A percentile compares a stretch with the other conserved stretches of the same genome.
Conservation (phyloP, 495 filamentous ascomycete genomes). For the Talaromyces liani region DNA sequence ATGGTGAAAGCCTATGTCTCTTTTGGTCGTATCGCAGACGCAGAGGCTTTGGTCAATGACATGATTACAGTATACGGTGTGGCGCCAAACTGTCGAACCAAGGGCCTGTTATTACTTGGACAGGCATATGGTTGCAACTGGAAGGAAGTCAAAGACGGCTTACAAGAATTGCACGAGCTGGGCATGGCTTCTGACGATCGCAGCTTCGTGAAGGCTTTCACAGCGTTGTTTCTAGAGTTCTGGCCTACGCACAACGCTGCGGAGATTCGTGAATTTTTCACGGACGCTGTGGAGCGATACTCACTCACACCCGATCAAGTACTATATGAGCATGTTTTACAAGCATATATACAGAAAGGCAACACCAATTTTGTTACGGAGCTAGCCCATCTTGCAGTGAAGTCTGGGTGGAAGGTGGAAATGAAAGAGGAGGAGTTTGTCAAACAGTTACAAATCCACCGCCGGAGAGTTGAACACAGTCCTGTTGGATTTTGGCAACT, state of each 20-base stretch:
- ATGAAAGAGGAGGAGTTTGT: constrained; percentile 23
- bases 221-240: constrained; percentile 39
- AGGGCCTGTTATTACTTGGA: constrained; percentile 30
- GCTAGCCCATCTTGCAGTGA: constrained; percentile 19
- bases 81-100: constrained; percentile 28
- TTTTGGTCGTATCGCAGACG: constrained; percentile 28
- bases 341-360: constrained; percentile 34
- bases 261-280: constrained; percentile 28
- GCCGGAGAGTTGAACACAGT: constrained; percentile 22
- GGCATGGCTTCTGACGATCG: constrained; percentile 21
- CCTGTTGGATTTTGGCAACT: constrained; percentile 38
- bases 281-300: constrained; percentile 27
- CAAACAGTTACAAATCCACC: constrained; percentile 22
- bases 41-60: constrained; percentile 26
- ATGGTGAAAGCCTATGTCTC: constrained; percentile 34
- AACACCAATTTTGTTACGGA: constrained; percentile 21
- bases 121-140: constrained; percentile 34
- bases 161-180: constrained; percentile 31
- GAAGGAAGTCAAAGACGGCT: constrained; percentile 29
- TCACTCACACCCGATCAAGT: constrained; percentile 30
- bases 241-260: constrained; percentile 28
- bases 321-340: constrained; percentile 34
- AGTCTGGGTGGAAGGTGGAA: constrained; percentile 26
- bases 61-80: constrained; percentile 25
- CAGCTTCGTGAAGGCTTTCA: constrained; percentile 27